Evolutionary conservation across 2,329 filamentous ascomycete species (phyloP).

Genomic region (Tympanopsis confertula): DNA sequence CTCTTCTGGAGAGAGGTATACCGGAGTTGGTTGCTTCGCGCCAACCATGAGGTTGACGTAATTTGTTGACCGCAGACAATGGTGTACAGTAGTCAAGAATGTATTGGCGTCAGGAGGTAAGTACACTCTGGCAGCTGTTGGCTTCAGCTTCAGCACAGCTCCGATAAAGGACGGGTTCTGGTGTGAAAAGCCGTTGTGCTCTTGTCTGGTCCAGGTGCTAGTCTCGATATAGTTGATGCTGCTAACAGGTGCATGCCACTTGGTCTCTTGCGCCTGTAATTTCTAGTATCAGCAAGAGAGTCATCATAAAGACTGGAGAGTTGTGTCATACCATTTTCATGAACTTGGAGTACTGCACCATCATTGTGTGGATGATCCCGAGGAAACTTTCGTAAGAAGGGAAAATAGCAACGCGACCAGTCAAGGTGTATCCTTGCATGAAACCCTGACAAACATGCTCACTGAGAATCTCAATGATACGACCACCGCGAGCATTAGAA

Average conservation of each 20-base stretch:
- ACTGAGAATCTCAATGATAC: constrained; percentile 55
- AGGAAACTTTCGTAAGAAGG: constrained; percentile 58
- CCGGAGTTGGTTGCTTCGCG: constrained; percentile 52
- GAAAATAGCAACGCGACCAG: constrained; percentile 48
- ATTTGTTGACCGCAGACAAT: constrained; percentile 49
- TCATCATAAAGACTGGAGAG: neutral
- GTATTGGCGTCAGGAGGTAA: constrained; percentile 58
- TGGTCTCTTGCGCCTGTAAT: constrained; percentile 32
- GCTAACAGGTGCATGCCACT: constrained; percentile 42
- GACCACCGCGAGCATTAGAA: constrained; percentile 43
- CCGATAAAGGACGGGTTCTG: constrained; percentile 61
- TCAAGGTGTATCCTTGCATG: constrained; percentile 50
- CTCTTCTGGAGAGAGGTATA: constrained; percentile 46
- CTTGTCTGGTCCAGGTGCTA: constrained; percentile 53
- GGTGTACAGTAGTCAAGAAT: constrained; percentile 50
- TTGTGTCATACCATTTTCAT: constrained; percentile 36
- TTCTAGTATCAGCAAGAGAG: neutral
- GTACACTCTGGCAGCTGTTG: constrained; percentile 47
- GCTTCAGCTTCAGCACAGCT: constrained; percentile 52
- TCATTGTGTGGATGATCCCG: constrained; percentile 60
- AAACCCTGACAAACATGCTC: constrained; percentile 58
- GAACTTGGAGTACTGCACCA: constrained; percentile 62
- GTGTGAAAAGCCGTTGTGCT: constrained; percentile 60
- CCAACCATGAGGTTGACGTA: constrained; percentile 60
- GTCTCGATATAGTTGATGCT: constrained; percentile 60